Evolutionary conservation across 2,329 filamentous ascomycete species (phyloP).

Genomic region (Curvularia sp.): DNA sequence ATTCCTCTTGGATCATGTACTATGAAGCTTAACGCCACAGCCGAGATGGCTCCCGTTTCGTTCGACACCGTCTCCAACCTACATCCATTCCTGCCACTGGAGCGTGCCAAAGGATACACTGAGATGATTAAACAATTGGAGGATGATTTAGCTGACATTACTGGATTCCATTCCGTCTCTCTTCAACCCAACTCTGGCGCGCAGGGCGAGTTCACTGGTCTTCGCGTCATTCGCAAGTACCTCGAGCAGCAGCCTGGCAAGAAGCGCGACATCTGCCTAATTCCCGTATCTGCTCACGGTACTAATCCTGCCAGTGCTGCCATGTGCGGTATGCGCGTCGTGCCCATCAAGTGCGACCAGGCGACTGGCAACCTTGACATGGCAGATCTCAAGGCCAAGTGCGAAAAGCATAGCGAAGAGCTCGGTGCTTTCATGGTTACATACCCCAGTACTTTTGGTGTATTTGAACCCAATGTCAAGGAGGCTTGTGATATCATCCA

Average conservation of each 20-base stretch:
- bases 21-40: slow-evolving; percentile 96
- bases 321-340: slow-evolving; percentile 95
- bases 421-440: slow-evolving; percentile 96
- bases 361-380: slow-evolving; percentile 90
- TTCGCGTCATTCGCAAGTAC: slow-evolving; percentile 86
- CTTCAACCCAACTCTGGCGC: slow-evolving; percentile 95
- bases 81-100: slow-evolving; percentile 77
- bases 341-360: slow-evolving; percentile 88
- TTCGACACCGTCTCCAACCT: slow-evolving; percentile 77
- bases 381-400: slow-evolving; percentile 84
- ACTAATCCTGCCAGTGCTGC: slow-evolving; percentile 95
- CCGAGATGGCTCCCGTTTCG: slow-evolving; percentile 88
- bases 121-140: slow-evolving; percentile 76
- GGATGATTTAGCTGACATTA: slow-evolving; percentile 78
- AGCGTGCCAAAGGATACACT: slow-evolving; percentile 72
- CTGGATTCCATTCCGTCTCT: slow-evolving; percentile 87
- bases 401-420: slow-evolving; percentile 83
- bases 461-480: slow-evolving; percentile 91
- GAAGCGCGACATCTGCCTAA: slow-evolving; percentile 89
- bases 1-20: slow-evolving; percentile 96
- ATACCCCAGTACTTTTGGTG: slow-evolving; percentile 92
- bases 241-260: slow-evolving; percentile 71
- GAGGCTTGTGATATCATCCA: slow-evolving; percentile 86
- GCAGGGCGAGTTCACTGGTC: slow-evolving; percentile 91
- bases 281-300: slow-evolving; percentile 92